phyloP scores from a whole-genome alignment of 805 yeast genomes.

The Candida morakotiae region DNA sequence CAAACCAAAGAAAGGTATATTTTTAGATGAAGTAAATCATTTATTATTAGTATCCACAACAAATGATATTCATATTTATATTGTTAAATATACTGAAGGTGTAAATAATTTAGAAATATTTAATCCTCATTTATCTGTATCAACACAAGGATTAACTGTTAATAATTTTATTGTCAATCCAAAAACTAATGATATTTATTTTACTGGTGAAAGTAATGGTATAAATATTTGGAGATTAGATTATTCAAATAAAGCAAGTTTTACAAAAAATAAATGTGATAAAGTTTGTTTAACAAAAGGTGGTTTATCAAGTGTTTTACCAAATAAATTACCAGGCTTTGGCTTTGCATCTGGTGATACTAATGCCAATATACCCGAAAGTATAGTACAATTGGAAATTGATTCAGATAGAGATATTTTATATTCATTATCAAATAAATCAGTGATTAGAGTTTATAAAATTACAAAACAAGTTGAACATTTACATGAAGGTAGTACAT shows the following conservation, averaged over 20 bases:
- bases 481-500: conserved; percentile 29
- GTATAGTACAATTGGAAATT: conserved; percentile 58
- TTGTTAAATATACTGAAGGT: conserved; percentile 51
- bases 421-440: conserved; percentile 78
- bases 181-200: conserved; percentile 73
- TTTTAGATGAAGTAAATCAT: conserved; percentile 71
- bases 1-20: conserved; percentile 77
- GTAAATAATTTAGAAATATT: conserved; percentile 58
- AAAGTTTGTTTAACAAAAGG: conserved; percentile 77
- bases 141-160: conserved; percentile 74
- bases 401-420: conserved; percentile 76
- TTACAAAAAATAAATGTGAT: conserved; percentile 80
- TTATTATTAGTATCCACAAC: conserved; percentile 78
- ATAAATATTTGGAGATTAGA: conserved; percentile 81
- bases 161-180: conserved; percentile 57
- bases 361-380: conserved; percentile 42
- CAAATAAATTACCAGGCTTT: conserved; percentile 31
- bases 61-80: conserved; percentile 70
- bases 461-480: conserved; percentile 41
- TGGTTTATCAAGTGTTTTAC: conserved; percentile 41
- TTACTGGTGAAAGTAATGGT: conserved; percentile 78
- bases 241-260: conserved; percentile 77
- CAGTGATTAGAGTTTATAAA: conserved; percentile 76
- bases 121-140: conserved; percentile 78
- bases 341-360: conserved; percentile 13